Percentiles rank a stretch among this genome's conserved stretches.
These are phyloP conservation scores for Bimuria novae-zelandiae DNA, from an alignment of 2,329 filamentous ascomycete genomes.

Conservation along the genomic window DNA sequence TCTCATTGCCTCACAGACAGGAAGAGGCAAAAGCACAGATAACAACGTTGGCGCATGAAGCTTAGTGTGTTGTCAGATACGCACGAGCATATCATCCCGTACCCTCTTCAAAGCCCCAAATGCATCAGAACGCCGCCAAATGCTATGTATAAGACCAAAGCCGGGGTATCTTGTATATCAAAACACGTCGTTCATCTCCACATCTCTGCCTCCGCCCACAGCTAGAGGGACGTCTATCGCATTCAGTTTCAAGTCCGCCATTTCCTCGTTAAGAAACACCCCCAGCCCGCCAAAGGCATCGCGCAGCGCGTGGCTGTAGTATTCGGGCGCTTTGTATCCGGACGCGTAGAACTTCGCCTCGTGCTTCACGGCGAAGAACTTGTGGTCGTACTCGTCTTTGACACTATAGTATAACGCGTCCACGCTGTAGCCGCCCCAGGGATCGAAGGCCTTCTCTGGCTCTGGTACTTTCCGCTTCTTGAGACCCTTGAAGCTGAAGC, in stretches of 20 bases:
- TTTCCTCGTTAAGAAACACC: conserved; percentile 83
- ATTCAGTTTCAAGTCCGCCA: conserved; percentile 30
- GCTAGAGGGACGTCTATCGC: conserved; percentile 49
- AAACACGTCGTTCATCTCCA: conserved; percentile 52
- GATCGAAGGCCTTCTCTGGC: conserved; percentile 80
- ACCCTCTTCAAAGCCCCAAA: no score
- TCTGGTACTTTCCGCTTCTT: conserved; percentile 66
- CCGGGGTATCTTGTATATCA: conserved; percentile 42
- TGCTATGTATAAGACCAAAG: conserved; percentile 18
- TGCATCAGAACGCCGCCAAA: conserved; percentile 30
- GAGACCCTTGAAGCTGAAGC: conserved; percentile 76
- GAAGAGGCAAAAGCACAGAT: no score
- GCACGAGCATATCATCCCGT: no score
- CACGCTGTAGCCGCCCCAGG: conserved; percentile 77
- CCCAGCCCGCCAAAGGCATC: conserved; percentile 90
- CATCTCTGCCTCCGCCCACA: conserved; percentile 62
- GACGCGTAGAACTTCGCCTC: conserved; percentile 72
- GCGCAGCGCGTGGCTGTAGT: conserved; percentile 77
- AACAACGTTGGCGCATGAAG: no score
- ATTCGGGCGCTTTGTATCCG: conserved; percentile 83
- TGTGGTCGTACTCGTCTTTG: conserved; percentile 72
- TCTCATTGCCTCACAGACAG: no score
- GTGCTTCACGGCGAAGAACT: conserved; percentile 71
- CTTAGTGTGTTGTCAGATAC: no score
- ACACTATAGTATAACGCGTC: conserved; percentile 69